phyloP scores from a whole-genome alignment of 1,284 basidiomycete genomes.

The Sanghuangporus baumii region DNA sequence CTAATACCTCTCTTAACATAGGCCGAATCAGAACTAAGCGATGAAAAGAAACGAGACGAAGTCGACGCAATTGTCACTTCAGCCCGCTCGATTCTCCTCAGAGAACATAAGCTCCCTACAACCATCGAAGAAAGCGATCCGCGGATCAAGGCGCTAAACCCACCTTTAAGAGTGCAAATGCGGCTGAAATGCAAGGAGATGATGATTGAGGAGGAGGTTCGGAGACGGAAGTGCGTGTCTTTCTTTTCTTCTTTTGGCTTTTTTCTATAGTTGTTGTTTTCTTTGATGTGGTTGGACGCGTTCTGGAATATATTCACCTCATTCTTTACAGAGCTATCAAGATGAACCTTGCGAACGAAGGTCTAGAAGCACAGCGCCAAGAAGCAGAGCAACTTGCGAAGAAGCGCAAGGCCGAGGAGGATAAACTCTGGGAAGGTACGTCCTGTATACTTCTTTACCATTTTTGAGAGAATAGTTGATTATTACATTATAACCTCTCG shows the following conservation, averaged over 20 bases:
- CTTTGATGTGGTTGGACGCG: background rate
- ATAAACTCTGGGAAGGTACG: constrained; percentile 76
- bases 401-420: constrained; percentile 80
- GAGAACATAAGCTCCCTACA: constrained; percentile 50
- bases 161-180: constrained; percentile 59
- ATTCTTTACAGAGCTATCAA: constrained; percentile 60
- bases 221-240: constrained; percentile 62
- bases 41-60: constrained; percentile 68
- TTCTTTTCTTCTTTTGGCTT: background rate
- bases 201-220: constrained; percentile 76
- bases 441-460: background rate
- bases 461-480: no score
- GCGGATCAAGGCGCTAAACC: constrained; percentile 46
- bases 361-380: constrained; percentile 76
- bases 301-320: constrained; percentile 4
- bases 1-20: constrained; percentile 24
- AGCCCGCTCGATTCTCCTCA: constrained; percentile 59
- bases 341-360: constrained; percentile 83
- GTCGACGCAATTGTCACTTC: constrained; percentile 72
- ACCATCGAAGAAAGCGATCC: constrained; percentile 52
- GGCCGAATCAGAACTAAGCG: constrained; percentile 77
- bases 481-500: no score
- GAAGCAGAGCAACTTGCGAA: constrained; percentile 68
- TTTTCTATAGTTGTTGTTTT: background rate
- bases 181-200: constrained; percentile 68